phyloP scores from a whole-genome alignment of 2,329 filamentous ascomycete species.

The Fusarium protoensiforme region DNA sequence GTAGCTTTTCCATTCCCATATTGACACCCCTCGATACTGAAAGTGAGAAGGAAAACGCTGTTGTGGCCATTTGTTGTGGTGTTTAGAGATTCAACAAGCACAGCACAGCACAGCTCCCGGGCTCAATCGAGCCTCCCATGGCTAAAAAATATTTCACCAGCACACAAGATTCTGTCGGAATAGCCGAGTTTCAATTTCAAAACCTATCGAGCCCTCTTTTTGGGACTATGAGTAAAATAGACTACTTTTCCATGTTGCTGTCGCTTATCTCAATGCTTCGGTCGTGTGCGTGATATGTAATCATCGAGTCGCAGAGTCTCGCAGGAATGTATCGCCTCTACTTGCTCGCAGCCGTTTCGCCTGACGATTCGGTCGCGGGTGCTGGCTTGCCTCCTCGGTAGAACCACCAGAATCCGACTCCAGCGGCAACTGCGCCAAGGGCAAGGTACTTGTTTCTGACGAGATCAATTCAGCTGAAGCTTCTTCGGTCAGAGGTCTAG shows the following conservation, averaged over 20 bases:
- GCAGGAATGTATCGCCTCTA: not conserved
- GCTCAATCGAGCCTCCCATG: not conserved
- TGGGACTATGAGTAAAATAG: not conserved
- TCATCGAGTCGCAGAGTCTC: not conserved
- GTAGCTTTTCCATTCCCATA: too few relatives aligned
- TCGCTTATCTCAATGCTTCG: not conserved
- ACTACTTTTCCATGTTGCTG: not conserved
- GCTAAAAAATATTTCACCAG: not conserved
- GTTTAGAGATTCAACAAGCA: not conserved
- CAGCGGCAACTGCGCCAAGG: conserved; percentile 20
- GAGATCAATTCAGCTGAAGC: not conserved
- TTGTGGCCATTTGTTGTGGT: not conserved
- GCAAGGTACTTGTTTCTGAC: conserved; percentile 30
- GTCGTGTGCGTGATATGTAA: not conserved
- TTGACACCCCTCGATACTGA: too few relatives aligned
- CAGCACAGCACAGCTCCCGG: not conserved
- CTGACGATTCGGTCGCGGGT: conserved; percentile 11
- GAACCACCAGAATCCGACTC: conserved; percentile 30
- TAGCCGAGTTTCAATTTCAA: not conserved
- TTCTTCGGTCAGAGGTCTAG: too few relatives aligned
- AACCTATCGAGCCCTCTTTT: not conserved
- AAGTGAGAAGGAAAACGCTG: not conserved
- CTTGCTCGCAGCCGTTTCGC: conserved; percentile 22
- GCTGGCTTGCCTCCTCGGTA: conserved; percentile 30
- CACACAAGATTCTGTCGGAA: not conserved